Evolutionary conservation across 129 eudicot species (phyloP).

Genomic region (Gnaphalium uliginosum): DNA sequence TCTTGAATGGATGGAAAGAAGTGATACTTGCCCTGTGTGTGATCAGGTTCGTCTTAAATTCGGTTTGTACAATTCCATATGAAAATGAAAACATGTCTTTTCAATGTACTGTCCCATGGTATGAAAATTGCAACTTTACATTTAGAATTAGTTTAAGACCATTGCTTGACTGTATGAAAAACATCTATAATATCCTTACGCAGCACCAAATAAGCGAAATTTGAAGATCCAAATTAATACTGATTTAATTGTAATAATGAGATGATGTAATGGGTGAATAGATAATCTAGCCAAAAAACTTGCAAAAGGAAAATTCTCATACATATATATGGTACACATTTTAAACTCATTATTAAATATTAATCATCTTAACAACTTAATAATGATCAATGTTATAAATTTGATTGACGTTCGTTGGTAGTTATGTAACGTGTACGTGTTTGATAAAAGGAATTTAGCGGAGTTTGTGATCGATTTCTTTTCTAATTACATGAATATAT

Average conservation of each 20-base stretch:
- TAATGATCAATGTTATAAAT: not conserved
- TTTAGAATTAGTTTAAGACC: not conserved
- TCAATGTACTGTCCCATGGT: not conserved
- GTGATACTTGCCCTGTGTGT: constrained; percentile 92
- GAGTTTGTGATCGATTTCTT: not conserved
- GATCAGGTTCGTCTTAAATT: constrained; percentile 55
- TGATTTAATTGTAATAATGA: not conserved
- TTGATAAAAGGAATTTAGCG: not conserved
- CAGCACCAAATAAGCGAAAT: not conserved
- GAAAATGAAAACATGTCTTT: not conserved
- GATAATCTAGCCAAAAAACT: not conserved
- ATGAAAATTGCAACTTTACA: constrained; percentile 6
- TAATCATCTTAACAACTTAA: too few relatives aligned
- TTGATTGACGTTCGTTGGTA: not conserved
- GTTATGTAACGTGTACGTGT: not conserved
- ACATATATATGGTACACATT: too few relatives aligned
- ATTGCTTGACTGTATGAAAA: not conserved
- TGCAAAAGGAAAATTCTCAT: not conserved
- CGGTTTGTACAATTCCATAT: constrained; percentile 10
- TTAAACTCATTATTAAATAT: too few relatives aligned
- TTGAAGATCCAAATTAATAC: not conserved
- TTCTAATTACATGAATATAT: not conserved
- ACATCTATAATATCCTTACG: not conserved
- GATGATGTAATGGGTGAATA: not conserved
- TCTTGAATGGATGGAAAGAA: constrained; percentile 98